These are phyloP conservation scores for Flaveria trinervia DNA, from an alignment of 129 eudicot species.

Conservation along the genomic window DNA sequence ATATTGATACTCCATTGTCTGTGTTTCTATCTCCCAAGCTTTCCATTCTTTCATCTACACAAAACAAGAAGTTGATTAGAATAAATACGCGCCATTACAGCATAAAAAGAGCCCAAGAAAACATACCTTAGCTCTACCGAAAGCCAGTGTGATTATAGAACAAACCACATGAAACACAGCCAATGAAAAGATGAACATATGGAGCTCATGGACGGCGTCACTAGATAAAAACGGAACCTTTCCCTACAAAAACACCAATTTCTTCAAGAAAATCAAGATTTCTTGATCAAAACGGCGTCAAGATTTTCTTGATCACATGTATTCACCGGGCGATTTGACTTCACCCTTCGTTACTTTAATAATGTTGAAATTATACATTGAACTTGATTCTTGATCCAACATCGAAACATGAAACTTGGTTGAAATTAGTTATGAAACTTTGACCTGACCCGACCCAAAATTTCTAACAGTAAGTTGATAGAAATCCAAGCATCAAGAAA, in stretches of 20 bases:
- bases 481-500: no score
- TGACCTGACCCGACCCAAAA: no score
- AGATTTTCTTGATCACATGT: constrained; percentile 1
- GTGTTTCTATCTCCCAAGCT: constrained; percentile 72
- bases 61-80: not conserved
- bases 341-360: no score
- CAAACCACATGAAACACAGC: constrained; percentile 60
- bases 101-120: not conserved
- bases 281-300: not conserved
- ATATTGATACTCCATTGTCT: constrained; percentile 57
- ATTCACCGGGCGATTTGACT: no score
- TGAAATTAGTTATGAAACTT: no score
- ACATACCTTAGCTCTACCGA: constrained; percentile 63
- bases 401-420: no score
- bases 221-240: constrained; percentile 58
- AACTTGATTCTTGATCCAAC: no score
- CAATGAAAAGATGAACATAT: constrained; percentile 60
- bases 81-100: not conserved
- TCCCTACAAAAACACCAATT: constrained; percentile 45
- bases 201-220: constrained; percentile 63
- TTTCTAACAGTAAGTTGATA: no score
- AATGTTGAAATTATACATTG: no score
- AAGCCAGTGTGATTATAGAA: constrained; percentile 49
- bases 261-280: constrained; percentile 19
- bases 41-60: constrained; percentile 67